phyloP scores from a whole-genome alignment of 2,329 filamentous ascomycete genomes.

The Nigrospora oryzae region DNA sequence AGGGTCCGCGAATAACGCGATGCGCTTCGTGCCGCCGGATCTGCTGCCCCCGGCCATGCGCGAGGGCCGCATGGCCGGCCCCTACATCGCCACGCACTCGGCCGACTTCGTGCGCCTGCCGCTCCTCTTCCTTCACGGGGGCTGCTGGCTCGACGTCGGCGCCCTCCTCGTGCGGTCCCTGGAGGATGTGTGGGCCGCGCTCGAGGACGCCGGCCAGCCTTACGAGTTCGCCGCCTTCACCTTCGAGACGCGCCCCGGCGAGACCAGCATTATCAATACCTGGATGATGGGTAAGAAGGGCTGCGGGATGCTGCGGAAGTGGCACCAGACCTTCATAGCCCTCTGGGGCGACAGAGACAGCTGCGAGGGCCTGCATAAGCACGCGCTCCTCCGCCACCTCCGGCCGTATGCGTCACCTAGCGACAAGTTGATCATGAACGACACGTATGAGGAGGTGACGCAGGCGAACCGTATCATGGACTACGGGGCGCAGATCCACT shows the following conservation, averaged over 20 bases:
- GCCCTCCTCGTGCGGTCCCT: conserved; percentile 30
- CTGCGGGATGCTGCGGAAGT: conserved; percentile 32
- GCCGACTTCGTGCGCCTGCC: conserved; percentile 37
- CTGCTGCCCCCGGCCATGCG: conserved; percentile 31
- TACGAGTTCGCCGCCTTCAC: conserved; percentile 23
- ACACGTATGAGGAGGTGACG: conserved; percentile 9
- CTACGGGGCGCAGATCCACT: conserved; percentile 20
- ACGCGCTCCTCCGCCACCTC: conserved; percentile 18
- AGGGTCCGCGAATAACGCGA: conserved; percentile 24
- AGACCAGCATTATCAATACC: conserved; percentile 25
- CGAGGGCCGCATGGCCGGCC: conserved; percentile 32
- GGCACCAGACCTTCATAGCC: conserved; percentile 27
- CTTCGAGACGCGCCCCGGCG: conserved; percentile 16
- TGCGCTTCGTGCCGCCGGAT: conserved; percentile 23
- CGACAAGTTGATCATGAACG: conserved; percentile 10
- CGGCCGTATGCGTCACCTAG: conserved; percentile 6
- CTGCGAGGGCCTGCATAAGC: conserved; percentile 19
- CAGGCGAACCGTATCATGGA: conserved; percentile 12
- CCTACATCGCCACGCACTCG: conserved; percentile 31
- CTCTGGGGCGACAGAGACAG: conserved; percentile 25
- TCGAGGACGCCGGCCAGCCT: conserved; percentile 24
- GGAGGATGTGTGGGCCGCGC: conserved; percentile 29
- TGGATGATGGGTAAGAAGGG: conserved; percentile 32
- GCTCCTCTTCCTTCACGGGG: conserved; percentile 29
- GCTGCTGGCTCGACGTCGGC: conserved; percentile 33